A percentile compares a stretch with the other conserved stretches of the same genome.
Evolutionary conservation across 73 alveolate species (phyloP).

Genomic region (Urostyla sp.): DNA sequence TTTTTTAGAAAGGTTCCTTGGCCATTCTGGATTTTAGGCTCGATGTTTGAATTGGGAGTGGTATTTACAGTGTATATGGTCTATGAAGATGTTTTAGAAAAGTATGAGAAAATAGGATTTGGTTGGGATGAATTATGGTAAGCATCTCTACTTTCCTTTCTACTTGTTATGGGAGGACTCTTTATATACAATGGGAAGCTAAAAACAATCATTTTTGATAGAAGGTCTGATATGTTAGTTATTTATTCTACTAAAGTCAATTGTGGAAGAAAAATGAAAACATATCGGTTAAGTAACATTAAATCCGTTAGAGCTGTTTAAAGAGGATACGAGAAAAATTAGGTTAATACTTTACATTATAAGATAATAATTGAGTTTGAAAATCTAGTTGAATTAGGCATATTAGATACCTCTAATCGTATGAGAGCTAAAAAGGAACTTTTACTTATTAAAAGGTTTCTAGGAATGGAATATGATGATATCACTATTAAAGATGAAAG

Average conservation of each 20-base stretch:
- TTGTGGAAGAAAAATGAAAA: conserved; percentile 30
- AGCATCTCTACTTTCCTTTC: too few species aligned
- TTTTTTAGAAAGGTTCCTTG: conserved; percentile 26
- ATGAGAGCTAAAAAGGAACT: neutral
- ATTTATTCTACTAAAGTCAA: conserved; percentile 2
- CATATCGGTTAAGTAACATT: neutral
- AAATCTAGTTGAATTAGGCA: neutral
- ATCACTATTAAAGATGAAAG: conserved; percentile 31
- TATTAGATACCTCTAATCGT: neutral
- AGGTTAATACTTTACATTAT: conserved; percentile 36
- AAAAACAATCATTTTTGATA: conserved; percentile 22
- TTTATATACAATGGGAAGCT: conserved; percentile 14
- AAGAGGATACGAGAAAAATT: conserved; percentile 24
- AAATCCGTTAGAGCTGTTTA: conserved; percentile 11
- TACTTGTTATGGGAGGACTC: conserved; percentile 12
- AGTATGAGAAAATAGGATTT: neutral
- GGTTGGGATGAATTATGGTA: neutral
- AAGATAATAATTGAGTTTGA: conserved; percentile 22
- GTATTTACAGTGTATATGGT: conserved; percentile 21
- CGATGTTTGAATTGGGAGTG: conserved; percentile 19
- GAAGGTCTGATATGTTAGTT: conserved; percentile 2
- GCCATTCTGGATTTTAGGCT: conserved; percentile 41
- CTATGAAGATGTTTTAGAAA: neutral
- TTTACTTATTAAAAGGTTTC: conserved; percentile 14
- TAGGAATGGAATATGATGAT: conserved; percentile 20